Evolutionary conservation across 2,329 filamentous ascomycete genomes (phyloP), one percentile per base, ranked within the genome.

Genomic region (Onygena corvina): DNA sequence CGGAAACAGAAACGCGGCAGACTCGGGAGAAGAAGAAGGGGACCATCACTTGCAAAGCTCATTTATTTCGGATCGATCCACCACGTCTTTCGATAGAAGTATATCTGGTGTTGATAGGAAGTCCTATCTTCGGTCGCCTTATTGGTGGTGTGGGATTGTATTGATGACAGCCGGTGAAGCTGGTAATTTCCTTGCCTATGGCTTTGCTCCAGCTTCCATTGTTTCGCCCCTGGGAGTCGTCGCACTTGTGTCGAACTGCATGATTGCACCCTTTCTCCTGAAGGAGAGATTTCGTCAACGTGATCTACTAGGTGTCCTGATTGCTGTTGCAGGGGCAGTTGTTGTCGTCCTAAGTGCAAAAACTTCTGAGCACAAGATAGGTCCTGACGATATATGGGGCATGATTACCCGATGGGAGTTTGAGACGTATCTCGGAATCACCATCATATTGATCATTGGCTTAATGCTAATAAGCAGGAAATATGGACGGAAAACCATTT

Each of bases 201-300:
- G 92, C 20, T 98, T 98, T 64, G 92, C 92, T 25, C 92, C 92
- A 2, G 92, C 92, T 5, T 96, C 92, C 11, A 95, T 98, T 59
- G 92, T 98, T 35, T 95, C 89, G 29, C 92, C 92, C 0, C 74
- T 98, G 4, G 92, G 92, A 7, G 92, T 98, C n/a, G 92, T 98
- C 9, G 92, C 92, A 1, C 73, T 98, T 54, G 82, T 98, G 40
- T 94, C 89, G 38, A 98, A 98, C 68, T 98, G 92, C 66, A 79
- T 98, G 52, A 94, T 98, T 62, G 92, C 92, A 2, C 92, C 92
- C 0, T 81, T 92, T 54, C 81, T 98, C 73, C 82, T 98, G 56
- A 89, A 94, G 61, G 92, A 98, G 68, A 76, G 74, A 46, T 95
- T 98, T 61, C 82, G 92, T 29, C 75, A 75, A 57, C 79, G 87